Conservation (phyloP, 192 early-diverging fungal genomes). For the Podila minutissima region DNA sequence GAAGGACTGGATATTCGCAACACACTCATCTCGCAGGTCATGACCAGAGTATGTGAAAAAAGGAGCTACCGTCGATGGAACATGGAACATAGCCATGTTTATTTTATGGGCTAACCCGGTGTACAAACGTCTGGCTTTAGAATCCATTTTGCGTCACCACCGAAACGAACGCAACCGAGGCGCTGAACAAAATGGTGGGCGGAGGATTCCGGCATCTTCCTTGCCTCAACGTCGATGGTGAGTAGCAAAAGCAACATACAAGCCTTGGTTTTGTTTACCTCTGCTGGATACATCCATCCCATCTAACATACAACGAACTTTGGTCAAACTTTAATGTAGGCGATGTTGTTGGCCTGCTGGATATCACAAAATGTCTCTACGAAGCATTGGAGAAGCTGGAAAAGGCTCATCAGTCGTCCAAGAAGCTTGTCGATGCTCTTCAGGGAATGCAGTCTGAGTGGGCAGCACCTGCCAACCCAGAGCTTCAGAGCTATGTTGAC, state of each 20-base stretch:
- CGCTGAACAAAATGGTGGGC: slow-evolving; percentile 81
- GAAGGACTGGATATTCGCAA: slow-evolving; percentile 71
- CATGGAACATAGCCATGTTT: background rate
- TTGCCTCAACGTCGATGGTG: slow-evolving; percentile 36
- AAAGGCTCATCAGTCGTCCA: slow-evolving; percentile 79
- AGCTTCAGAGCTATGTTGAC: slow-evolving; percentile 70
- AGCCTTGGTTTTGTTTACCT: background rate
- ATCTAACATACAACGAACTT: background rate
- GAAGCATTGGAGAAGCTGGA: slow-evolving; percentile 87
- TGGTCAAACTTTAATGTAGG: slow-evolving; percentile 39
- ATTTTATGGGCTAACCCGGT: background rate
- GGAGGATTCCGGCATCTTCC: slow-evolving; percentile 82
- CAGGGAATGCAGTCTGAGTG: slow-evolving; percentile 84
- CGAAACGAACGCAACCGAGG: slow-evolving; percentile 78
- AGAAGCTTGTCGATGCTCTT: slow-evolving; percentile 79
- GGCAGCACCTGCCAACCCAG: slow-evolving; percentile 63
- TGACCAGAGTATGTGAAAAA: slow-evolving; percentile 63
- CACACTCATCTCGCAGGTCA: slow-evolving; percentile 77
- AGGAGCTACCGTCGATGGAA: too few species aligned
- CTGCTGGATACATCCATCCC: background rate
- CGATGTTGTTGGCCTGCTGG: slow-evolving; percentile 84
- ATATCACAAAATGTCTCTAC: slow-evolving; percentile 86
- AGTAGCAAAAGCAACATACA: background rate
- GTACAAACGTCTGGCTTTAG: slow-evolving; percentile 1
- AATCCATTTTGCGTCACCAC: slow-evolving; percentile 85